These are phyloP conservation scores for Porogramme epimiltina DNA, from an alignment of 1,284 basidiomycete species.

Conservation along the genomic window DNA sequence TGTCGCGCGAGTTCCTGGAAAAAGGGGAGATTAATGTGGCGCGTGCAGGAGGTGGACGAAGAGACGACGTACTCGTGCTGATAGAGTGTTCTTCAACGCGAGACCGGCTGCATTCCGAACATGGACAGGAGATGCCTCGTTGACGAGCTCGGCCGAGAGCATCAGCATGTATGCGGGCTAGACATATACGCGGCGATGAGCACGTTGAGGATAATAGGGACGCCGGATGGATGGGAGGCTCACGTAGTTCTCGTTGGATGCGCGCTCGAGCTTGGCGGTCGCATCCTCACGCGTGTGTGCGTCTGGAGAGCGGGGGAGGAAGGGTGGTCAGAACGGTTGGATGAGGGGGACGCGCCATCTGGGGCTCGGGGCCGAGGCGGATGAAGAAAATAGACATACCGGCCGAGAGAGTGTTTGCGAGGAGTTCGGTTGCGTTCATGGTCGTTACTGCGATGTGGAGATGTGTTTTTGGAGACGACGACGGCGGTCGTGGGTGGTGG, in stretches of 20 bases:
- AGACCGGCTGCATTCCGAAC: conserved; percentile 94
- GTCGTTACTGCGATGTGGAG: conserved; percentile 33
- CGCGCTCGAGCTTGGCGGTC: conserved; percentile 83
- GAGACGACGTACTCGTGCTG: conserved; percentile 66
- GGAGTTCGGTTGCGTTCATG: conserved; percentile 90
- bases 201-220: conserved; percentile 16
- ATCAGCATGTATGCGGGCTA: conserved; percentile 90
- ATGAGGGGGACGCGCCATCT: conserved; percentile 18
- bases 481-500: conserved; percentile 20
- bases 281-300: conserved; percentile 86
- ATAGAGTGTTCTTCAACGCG: conserved; percentile 95
- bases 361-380: conserved; percentile 9
- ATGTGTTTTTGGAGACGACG: conserved; percentile 5
- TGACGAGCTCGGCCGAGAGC: conserved; percentile 80
- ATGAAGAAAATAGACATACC: conserved; percentile 52
- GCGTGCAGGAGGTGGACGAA: conserved; percentile 15
- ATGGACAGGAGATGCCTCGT: conserved; percentile 72
- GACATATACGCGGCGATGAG: conserved; percentile 21
- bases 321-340: conserved; percentile 6
- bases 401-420: conserved; percentile 87
- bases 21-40: conserved; percentile 12
- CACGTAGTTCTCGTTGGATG: conserved; percentile 86
- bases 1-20: conserved; percentile 78
- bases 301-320: conserved; percentile 48
- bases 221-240: conserved; percentile 32